Base-by-base conservation (phyloP, 139 green algal species). In the Chlamydomonas incerta region DNA sequence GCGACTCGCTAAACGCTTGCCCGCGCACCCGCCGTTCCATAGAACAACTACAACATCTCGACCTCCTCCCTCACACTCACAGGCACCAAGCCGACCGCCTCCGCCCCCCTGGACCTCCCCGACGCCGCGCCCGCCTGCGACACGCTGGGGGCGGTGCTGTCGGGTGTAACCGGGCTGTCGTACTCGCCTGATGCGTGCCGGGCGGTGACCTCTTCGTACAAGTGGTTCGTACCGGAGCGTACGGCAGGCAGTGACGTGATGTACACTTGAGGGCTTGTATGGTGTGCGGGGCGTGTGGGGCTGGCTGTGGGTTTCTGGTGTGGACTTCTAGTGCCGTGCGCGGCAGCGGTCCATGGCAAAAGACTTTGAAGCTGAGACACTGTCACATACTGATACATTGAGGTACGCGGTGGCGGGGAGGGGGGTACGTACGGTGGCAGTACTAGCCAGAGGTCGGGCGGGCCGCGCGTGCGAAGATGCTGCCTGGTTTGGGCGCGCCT, bases 71-170 rank as follows among this genome's bases (percentile, higher is more conserved):
- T 6, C 70, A 37, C 58, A 34, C 28, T 28, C 35, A 23, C 62
- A 84, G 77, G 46, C 63, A 41, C 74, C 77, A 84, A 84, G 77
- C 77, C 77, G 20, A 46, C 77, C 31, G 41, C 65, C 47, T n/a
- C 77, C 37, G 55, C 77, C 6, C 8, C 77, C 1, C 77, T 34
- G 13, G 77, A 74, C 46, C 46, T 73, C 41, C 77, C 65, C 0
- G 77, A 35, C 63, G 34, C 77, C 35, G 31, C 29, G 31, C n/a
- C 77, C 8, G 77, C 77, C 11, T 84, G 77, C 65, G 77, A 84
- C 41, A 46, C 77, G 8, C 55, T 84, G 28, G 77, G 77, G 24
- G 29, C n/a, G 33, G 77, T 63, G 62, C 29, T 84, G 41, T 46
- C 77, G 31, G 46, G 63, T 1, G 46, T 46, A 2, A 3, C 67